Evolutionary conservation across 345 rosid species (phyloP).

Genomic region (Pelargonium nanum): DNA sequence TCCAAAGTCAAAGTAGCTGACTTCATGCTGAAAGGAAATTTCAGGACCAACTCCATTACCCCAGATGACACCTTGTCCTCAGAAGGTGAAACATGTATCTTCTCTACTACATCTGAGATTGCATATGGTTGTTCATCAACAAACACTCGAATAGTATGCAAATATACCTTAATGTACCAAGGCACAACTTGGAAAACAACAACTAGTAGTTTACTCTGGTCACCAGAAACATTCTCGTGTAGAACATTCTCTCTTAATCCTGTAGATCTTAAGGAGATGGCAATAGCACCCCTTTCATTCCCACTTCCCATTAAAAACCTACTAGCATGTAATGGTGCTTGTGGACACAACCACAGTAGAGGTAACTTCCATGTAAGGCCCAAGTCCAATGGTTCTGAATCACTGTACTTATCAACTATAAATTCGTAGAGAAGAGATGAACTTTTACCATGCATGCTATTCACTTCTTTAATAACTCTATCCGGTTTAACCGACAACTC

Average conservation of each 20-base stretch:
- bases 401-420: constrained; percentile 46
- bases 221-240: constrained; percentile 13
- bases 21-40: constrained; percentile 59
- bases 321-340: constrained; percentile 60
- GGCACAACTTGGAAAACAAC: constrained; percentile 90
- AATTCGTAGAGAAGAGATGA: constrained; percentile 41
- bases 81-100: constrained; percentile 73
- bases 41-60: constrained; percentile 73
- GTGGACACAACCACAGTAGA: constrained; percentile 55
- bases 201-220: constrained; percentile 43
- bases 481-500: constrained; percentile 60
- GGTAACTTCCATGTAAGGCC: constrained; percentile 69
- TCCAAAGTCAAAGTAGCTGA: constrained; percentile 76
- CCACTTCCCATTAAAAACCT: constrained; percentile 98
- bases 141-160: constrained; percentile 58
- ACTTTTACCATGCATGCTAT: constrained; percentile 15
- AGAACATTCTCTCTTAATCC: constrained; percentile 21
- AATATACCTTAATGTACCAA: constrained; percentile 88
- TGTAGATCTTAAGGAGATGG: constrained; percentile 64
- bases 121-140: constrained; percentile 54
- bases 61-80: constrained; percentile 89
- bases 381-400: constrained; percentile 54
- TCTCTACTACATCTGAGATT: constrained; percentile 42
- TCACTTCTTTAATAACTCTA: constrained; percentile 41
- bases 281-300: constrained; percentile 92